phyloP scores from a whole-genome alignment of 768 basidiomycete species.

The Glaciozyma antarctica region DNA sequence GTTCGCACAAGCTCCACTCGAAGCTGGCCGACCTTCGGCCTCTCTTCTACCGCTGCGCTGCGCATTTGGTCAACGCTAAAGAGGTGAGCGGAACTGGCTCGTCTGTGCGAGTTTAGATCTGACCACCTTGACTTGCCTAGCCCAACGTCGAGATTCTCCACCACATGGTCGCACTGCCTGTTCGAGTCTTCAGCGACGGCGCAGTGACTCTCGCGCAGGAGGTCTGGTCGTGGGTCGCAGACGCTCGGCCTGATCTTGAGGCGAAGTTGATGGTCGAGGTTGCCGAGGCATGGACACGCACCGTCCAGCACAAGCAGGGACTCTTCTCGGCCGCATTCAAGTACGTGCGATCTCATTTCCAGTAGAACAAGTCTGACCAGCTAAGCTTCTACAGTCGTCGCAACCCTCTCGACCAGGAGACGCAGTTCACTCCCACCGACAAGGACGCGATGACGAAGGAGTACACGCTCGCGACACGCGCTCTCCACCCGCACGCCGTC shows the following conservation, averaged over 20 bases:
- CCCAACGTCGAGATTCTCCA: constrained; percentile 76
- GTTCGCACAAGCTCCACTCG: constrained; percentile 58
- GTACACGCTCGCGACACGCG: constrained; percentile 56
- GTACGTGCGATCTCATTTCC: constrained; percentile 45
- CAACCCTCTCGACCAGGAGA: constrained; percentile 77
- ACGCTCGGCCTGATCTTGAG: constrained; percentile 71
- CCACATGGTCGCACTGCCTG: constrained; percentile 76
- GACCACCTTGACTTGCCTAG: constrained; percentile 42
- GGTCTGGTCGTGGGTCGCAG: constrained; percentile 92
- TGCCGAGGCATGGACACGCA: constrained; percentile 73
- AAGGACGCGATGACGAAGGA: constrained; percentile 70
- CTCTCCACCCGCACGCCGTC: constrained; percentile 72
- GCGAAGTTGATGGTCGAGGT: constrained; percentile 77
- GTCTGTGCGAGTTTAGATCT: neutral
- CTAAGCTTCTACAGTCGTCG: constrained; percentile 51
- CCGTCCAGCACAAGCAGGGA: constrained; percentile 66
- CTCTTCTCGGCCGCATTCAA: constrained; percentile 72
- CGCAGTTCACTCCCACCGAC: constrained; percentile 83
- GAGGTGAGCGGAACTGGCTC: constrained; percentile 44
- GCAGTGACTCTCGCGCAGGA: constrained; percentile 81
- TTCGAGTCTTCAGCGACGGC: constrained; percentile 77
- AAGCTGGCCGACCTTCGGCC: constrained; percentile 75
- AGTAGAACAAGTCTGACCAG: neutral
- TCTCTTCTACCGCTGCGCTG: constrained; percentile 75
- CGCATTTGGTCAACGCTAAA: constrained; percentile 60